Evolutionary conservation across 2,329 filamentous ascomycete species (phyloP), one percentile per base, ranked within the genome.

Genomic region (Neofusicoccum laricinum): DNA sequence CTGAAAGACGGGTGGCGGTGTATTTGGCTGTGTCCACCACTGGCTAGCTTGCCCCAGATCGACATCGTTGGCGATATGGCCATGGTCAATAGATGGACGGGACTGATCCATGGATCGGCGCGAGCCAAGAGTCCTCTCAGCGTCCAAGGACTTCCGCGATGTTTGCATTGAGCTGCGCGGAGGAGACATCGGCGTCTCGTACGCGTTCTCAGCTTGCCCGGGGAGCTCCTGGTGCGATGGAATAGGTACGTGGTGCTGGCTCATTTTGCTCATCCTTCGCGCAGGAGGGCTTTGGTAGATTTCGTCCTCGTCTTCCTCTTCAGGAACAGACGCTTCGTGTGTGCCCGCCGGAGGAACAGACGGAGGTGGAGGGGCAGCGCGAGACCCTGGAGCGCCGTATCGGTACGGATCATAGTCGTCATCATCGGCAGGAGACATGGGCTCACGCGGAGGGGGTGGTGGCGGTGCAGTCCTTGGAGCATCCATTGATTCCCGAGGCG

Each of bases 1-100:
- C 73, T 96, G 91, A 66, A 98, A 86, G 1, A 87, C 85, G 0
- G 94, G 93, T 2, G 95, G 95, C 1, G 93, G 85, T 41, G 87
- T 87, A 67, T 91, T 91, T 11, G 89, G 83, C 71, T 93, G 88
- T 41, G 90, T 87, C 93, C 94, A 99, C 95, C 95, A 99, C 58
- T 89, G 85, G 17, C 87, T 90, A 57, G 85, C 84, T 49, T 85
- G 82, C 12, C 86, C 88, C 41, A 98, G 82, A 71, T 98, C 93
- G 64, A 98, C 79, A 66, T 98, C 93, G 64, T 88, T 89, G 45
- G 95, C 95, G 67, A 98, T 94, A 72, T 88, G 96, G 1, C 92
- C 91, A 49, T 89, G 88, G 68, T 94, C 91, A 65, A 88, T 84
- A 5, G 89, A 90, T 1, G 91, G 89, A 51, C 94, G 87, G 43